Base-by-base conservation (phyloP, 345 rosid genomes). In the Lepidium aucheri region DNA sequence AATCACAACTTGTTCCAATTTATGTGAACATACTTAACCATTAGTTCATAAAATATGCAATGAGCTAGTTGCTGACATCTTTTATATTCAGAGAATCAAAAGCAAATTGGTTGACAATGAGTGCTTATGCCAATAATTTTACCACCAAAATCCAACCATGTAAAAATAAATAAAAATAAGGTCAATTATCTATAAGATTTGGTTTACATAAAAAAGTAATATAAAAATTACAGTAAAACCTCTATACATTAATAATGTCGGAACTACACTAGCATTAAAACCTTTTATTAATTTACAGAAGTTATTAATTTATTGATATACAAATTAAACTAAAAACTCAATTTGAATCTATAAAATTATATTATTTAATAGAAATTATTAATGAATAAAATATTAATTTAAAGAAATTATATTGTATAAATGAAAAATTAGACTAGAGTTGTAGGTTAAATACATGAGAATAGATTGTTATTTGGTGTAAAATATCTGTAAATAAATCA, bases 31-130 rank as follows among this genome's bases (percentile, higher is more conserved):
- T 9, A 39, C 53, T 39, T 46, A 49, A 39, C 61, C 60, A 40
- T 12, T 58, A 65, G 66, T 34, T 26, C 67, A 72, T 58, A 58
- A 72, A 5, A 58, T 72, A 55, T 41, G 16, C n/a, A 50, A 35
- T 73, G 35, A 65, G 76, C 24, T 57, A 73, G 72, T 17, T 43
- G 72, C 26, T 72, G 70, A 54, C 15, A 53, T 70, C 49, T 28
- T 28, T 20, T 39, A 45, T 28, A 49, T 34, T 28, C 7, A 3
- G 62, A 3, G 62, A 53, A 18, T 58, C 32, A 58, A 51, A 24
- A 9, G 41, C 28, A 39, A 7, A 14, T 50, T 44, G 40, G 38
- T 40, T 39, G 43, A 54, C 26, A 47, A 59, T 32, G 17, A 54
- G 26, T 26, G 16, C 9, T 33, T 32, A 18, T 2, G n/a, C 1